phyloP scores from a whole-genome alignment of 2,329 filamentous ascomycete genomes.

The Scedosporium apiospermum region DNA sequence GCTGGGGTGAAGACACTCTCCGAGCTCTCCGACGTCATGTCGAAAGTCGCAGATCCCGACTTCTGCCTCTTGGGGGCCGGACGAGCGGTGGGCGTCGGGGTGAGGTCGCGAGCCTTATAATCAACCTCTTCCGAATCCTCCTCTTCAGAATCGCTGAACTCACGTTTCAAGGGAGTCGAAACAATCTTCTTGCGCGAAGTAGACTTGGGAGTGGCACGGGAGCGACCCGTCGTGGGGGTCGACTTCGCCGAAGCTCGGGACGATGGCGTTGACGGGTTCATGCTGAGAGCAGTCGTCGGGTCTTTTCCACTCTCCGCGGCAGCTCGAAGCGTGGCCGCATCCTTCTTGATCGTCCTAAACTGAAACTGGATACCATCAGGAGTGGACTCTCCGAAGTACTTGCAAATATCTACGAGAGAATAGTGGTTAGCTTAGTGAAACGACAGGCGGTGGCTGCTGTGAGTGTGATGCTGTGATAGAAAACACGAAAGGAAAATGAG shows the following conservation, averaged over 20 bases:
- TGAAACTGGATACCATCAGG: slow-evolving; percentile 50
- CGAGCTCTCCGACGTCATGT: slow-evolving; percentile 1
- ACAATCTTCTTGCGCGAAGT: slow-evolving; percentile 13
- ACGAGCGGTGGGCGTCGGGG: not conserved
- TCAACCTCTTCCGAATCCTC: slow-evolving; percentile 17
- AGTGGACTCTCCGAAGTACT: slow-evolving; percentile 51
- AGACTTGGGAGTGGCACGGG: slow-evolving; percentile 6
- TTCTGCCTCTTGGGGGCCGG: not conserved
- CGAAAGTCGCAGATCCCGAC: not conserved
- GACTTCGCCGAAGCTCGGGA: slow-evolving; percentile 7
- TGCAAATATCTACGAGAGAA: slow-evolving; percentile 40
- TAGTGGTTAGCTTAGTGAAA: not conserved
- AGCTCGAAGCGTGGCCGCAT: slow-evolving; percentile 37
- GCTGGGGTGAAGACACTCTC: not conserved
- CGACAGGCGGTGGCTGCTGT: not conserved
- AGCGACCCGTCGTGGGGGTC: slow-evolving; percentile 11
- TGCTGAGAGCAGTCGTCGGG: slow-evolving; percentile 29
- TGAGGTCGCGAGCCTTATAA: slow-evolving; percentile 5
- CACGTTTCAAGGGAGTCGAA: slow-evolving; percentile 15
- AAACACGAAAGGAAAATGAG: not conserved
- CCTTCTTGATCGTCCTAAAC: slow-evolving; percentile 45
- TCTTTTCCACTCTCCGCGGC: slow-evolving; percentile 35
- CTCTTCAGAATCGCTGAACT: slow-evolving; percentile 15
- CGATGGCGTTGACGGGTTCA: not conserved
- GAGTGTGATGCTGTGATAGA: not conserved